Evolutionary conservation across 371 early-diverging fungal species (phyloP).

Genomic region (Mortierella polycephala): DNA sequence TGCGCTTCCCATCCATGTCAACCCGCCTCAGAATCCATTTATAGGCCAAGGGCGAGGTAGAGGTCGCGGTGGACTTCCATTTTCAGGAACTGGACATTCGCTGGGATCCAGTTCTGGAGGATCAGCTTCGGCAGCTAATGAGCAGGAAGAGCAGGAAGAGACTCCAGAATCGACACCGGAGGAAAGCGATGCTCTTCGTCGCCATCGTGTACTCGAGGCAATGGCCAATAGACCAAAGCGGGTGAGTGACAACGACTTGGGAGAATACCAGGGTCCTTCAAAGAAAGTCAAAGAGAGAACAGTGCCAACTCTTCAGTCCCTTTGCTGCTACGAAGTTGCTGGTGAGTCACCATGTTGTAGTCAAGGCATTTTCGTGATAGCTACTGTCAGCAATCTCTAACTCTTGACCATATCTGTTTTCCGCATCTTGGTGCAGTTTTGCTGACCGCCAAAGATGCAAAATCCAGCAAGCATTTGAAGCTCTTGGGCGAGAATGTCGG

Average conservation of each 20-base stretch:
- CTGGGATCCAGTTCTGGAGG: slow-evolving; percentile 24
- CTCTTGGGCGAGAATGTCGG: slow-evolving; percentile 27
- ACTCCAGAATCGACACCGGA: neutral
- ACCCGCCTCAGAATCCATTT: slow-evolving; percentile 16
- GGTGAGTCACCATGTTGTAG: slow-evolving; percentile 8
- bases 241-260: neutral
- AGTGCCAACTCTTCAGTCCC: slow-evolving; percentile 30
- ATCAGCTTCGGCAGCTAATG: neutral
- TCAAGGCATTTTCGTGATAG: neutral
- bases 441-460: slow-evolving; percentile 28
- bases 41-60: slow-evolving; percentile 17
- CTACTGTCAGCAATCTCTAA: neutral
- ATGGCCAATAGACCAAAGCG: slow-evolving; percentile 22
- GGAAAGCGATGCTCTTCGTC: slow-evolving; percentile 22
- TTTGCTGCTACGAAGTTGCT: slow-evolving; percentile 45
- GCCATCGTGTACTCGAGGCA: slow-evolving; percentile 39
- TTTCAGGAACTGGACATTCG: slow-evolving; percentile 46
- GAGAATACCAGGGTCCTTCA: neutral
- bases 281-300: slow-evolving; percentile 18
- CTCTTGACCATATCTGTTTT: neutral
- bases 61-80: slow-evolving; percentile 32
- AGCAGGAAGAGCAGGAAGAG: neutral
- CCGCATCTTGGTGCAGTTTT: slow-evolving; percentile 9
- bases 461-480: slow-evolving; percentile 26
- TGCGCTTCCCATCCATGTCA: slow-evolving; percentile 27